Percentiles rank a stretch among this genome's conserved stretches.
Conservation (phyloP, 129 eudicot species). For the Smallanthus sonchifolius region DNA sequence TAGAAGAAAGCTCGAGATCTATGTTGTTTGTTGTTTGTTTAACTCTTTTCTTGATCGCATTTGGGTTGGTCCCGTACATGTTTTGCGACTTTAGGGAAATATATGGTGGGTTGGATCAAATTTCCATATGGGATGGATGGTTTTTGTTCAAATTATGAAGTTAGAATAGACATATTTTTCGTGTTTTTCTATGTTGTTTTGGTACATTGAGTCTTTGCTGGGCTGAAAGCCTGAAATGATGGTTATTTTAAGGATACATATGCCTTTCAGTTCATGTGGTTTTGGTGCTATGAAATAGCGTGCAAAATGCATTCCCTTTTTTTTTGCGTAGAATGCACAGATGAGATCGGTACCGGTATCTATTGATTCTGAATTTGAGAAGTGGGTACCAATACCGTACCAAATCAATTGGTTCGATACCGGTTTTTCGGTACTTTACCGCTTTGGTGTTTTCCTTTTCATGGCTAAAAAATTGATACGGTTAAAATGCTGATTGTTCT, state of each 20-base stretch:
- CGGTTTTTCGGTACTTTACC: no score
- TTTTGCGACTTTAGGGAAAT: slow-evolving; percentile 35
- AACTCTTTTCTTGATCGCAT: slow-evolving; percentile 35
- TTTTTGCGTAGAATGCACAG: no score
- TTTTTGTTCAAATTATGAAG: slow-evolving; percentile 23
- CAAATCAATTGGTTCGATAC: no score
- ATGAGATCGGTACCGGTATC: no score
- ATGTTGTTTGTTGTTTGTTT: slow-evolving; percentile 27
- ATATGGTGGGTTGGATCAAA: slow-evolving; percentile 25
- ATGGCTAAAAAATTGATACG: no score
- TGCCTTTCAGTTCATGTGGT: slow-evolving; percentile 8
- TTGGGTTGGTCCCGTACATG: slow-evolving; percentile 41
- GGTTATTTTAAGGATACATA: slow-evolving; percentile 1
- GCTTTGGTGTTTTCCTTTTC: no score
- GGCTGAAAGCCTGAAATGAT: slow-evolving; percentile 12
- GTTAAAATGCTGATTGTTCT: no score
- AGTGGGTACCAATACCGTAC: no score
- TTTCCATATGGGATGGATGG: slow-evolving; percentile 16
- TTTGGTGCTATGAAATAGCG: background rate
- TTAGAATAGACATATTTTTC: slow-evolving; percentile 20
- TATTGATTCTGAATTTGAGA: no score
- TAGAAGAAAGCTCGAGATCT: slow-evolving; percentile 2
- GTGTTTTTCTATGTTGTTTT: background rate
- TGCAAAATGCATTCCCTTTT: background rate
- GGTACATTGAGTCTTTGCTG: slow-evolving; percentile 22